Conservation (phyloP, 352 stramenopile genomes). For the Globisporangium echinulatum region DNA sequence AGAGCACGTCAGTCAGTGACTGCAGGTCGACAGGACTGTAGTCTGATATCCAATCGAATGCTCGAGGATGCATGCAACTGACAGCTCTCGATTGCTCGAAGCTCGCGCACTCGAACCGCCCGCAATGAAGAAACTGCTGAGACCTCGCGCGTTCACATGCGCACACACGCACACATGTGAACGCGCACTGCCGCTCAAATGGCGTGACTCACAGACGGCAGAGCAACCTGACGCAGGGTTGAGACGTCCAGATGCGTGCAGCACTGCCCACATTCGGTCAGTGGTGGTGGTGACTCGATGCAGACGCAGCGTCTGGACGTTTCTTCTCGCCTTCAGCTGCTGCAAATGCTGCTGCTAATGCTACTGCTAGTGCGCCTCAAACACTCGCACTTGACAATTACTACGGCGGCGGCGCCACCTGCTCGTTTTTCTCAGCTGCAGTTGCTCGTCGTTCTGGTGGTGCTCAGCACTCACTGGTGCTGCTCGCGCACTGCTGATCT, state of each 20-base stretch:
- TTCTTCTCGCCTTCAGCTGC: background rate
- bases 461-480: background rate
- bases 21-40: no score
- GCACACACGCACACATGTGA: background rate
- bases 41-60: no score
- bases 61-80: no score
- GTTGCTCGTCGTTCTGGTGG: background rate
- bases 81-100: no score
- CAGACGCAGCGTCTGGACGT: background rate
- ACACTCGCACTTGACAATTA: background rate
- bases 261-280: no score
- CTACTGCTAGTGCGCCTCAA: background rate
- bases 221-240: background rate
- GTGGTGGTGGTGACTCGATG: no score
- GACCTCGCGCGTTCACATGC: background rate
- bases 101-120: no score
- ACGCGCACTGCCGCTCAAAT: background rate
- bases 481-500: background rate
- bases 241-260: background rate
- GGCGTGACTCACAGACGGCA: background rate
- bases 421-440: background rate
- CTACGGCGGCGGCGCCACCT: background rate
- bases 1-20: no score
- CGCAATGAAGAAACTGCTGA: no score
- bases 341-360: no score